Base-by-base conservation (phyloP, 1,284 basidiomycete genomes). In the Cryptococcus sp. region DNA sequence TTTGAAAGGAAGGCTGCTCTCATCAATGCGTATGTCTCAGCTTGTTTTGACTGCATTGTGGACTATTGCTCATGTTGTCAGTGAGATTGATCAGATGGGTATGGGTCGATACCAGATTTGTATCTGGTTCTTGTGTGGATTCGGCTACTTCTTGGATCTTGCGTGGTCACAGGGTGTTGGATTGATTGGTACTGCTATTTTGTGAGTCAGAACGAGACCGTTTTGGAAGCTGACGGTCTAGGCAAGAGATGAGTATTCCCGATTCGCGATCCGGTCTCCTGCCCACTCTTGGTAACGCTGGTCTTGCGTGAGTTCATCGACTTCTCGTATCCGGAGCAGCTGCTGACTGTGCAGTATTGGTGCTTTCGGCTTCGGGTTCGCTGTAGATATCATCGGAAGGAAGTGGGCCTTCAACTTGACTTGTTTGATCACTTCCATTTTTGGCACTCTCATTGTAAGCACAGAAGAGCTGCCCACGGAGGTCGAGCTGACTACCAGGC, bases 341-440 rank as follows among this genome's bases (percentile, higher is more conserved):
- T n/a, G 18, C 54, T 25, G 23, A 56, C 21, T 19, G 32, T 23
- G n/a, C 50, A 52, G 46, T 25, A 28, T 46, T 43, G 42, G 57
- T 31, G 61, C 53, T 42, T 52, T 74, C 54, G 46, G 47, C 50
- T 64, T 60, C 42, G 68, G 65, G 50, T 47, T 66, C 2, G 14
- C 57, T 2, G 63, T 67, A 39, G 63, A 73, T 43, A 58, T 73
- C 25, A 71, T 72, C 48, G 73, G 69, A 2, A 52, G 52, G 46
- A 83, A 82, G 55, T 82, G 82, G 77, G 82, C 83, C 1, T 88
- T 88, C 75, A 88, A 88, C 67, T 67, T 85, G 34, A 88, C 86
- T 0, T 78, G 88, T 28, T 73, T 87, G 32, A 83, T 89, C 54
- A 80, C 82, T 0, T 84, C 83, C 1, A 72, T 85, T 4, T 88